These are phyloP conservation scores for Papiliotrema fonsecae DNA, from an alignment of 1,284 basidiomycete species.

Conservation along the genomic window DNA sequence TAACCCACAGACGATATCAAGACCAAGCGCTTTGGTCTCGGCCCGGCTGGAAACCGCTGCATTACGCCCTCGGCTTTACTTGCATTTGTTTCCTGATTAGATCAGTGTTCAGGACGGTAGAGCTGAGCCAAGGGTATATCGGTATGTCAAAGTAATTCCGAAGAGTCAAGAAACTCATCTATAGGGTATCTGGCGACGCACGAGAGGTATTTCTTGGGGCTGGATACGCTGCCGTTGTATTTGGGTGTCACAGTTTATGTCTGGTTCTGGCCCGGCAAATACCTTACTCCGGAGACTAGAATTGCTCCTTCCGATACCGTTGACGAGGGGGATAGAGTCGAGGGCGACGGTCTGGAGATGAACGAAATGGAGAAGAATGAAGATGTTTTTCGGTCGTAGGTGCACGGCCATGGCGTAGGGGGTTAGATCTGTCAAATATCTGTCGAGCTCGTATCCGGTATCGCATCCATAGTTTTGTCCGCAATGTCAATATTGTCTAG, in stretches of 20 bases:
- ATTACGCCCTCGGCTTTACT: constrained; percentile 56
- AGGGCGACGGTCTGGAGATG: not conserved
- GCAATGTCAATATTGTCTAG: too few relatives aligned
- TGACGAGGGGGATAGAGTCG: not conserved
- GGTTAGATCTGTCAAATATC: too few relatives aligned
- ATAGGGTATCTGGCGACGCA: constrained; percentile 60
- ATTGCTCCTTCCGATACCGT: too few relatives aligned
- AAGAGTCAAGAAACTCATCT: too few relatives aligned
- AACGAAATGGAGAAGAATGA: not conserved
- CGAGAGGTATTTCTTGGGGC: constrained; percentile 60
- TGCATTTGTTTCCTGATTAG: constrained; percentile 65
- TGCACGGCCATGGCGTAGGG: too few relatives aligned
- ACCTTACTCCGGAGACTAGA: constrained; percentile 23
- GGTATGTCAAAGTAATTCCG: too few relatives aligned
- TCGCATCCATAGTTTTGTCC: too few relatives aligned
- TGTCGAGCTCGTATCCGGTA: too few relatives aligned
- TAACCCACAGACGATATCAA: constrained; percentile 31
- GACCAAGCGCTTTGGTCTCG: constrained; percentile 54
- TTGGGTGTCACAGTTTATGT: constrained; percentile 54
- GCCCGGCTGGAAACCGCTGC: constrained; percentile 59
- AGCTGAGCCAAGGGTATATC: constrained; percentile 61
- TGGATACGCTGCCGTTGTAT: constrained; percentile 58
- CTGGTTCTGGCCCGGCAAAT: constrained; percentile 40
- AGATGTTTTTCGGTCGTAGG: too few relatives aligned
- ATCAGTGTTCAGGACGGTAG: constrained; percentile 62